phyloP scores from a whole-genome alignment of 116 monocot species.

The Posidonia oceanica region DNA sequence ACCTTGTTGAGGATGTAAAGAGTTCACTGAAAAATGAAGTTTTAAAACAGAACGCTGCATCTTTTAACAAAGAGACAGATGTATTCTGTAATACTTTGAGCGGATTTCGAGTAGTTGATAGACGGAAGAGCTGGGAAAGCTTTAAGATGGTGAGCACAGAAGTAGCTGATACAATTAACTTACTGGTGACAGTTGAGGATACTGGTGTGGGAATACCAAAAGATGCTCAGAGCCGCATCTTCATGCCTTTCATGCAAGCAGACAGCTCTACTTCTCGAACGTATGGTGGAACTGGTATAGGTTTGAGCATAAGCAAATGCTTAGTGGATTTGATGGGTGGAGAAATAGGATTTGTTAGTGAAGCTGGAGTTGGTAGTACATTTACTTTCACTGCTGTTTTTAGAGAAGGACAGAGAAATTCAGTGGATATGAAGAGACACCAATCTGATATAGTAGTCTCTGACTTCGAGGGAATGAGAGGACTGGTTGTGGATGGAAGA shows the following conservation, averaged over 20 bases:
- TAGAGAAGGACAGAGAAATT: constrained; percentile 23
- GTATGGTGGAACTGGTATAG: constrained; percentile 86
- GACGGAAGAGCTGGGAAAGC: constrained; percentile 45
- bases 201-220: constrained; percentile 77
- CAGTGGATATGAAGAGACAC: constrained; percentile 43
- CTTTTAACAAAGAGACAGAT: constrained; percentile 9
- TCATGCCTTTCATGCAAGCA: constrained; percentile 95
- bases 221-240: constrained; percentile 72
- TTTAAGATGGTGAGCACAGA: constrained; percentile 32
- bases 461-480: constrained; percentile 70
- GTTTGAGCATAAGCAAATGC: constrained; percentile 84
- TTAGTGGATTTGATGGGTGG: constrained; percentile 77
- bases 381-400: constrained; percentile 69
- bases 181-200: constrained; percentile 74
- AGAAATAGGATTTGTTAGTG: constrained; percentile 68
- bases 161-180: constrained; percentile 25
- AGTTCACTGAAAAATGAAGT: constrained; percentile 10
- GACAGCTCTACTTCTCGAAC: constrained; percentile 87
- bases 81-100: constrained; percentile 36
- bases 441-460: constrained; percentile 21
- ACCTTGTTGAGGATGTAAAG: constrained; percentile 46
- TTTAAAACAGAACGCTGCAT: constrained; percentile 2
- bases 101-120: constrained; percentile 42
- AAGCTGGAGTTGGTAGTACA: constrained; percentile 57
- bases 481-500: constrained; percentile 52